Evolutionary conservation across 1,139 yeast genomes (phyloP), one percentile per base, ranked within the genome.

Genomic region (Nadsonia starkeyi-henricii): DNA sequence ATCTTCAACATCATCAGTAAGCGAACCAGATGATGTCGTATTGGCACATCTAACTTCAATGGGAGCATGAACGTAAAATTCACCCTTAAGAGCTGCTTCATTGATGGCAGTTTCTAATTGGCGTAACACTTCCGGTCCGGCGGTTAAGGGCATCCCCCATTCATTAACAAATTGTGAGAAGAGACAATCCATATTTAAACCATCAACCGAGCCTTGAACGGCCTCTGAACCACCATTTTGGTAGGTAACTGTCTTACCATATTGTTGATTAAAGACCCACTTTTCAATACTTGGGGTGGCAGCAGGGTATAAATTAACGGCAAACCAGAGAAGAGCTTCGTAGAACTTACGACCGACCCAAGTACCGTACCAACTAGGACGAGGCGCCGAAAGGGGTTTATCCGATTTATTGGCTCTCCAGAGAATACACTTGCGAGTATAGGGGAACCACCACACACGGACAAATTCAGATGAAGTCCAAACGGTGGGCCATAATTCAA

Each of bases 401-500:
- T 69, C 69, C 2, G 81, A 70, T 61, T 85, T 85, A 44, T 78
- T 71, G 30, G 95, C 97, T 60, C 94, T 77, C 96, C 97, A 91
- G 47, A 88, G 69, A 37, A 88, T 80, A 68, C 95, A 85, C 58
- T 81, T 81, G 49, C 77, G 77, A 20, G 93, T 74, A 63, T 91
- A 91, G 1, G 98, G 98, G 65, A 85, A 91, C 97, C 98, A 91
- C 97, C 97, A 91, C 47, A 88, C 77, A 54, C 97, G 76, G 44
- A 86, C 81, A 59, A 80, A 91, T 66, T 91, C 98, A n/a, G 89
- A 75, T 48, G 85, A 80, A 8, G 85, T 77, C 96, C 97, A 91
- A 17, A 73, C 70, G 51, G 79, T 46, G 41, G 60, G 57, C 66
- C 66, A 63, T 79, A 58, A 75, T 18, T 72, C 70, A 56, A 88